phyloP scores from a whole-genome alignment of 1,284 basidiomycete genomes.

The Vanrija pseudolonga region DNA sequence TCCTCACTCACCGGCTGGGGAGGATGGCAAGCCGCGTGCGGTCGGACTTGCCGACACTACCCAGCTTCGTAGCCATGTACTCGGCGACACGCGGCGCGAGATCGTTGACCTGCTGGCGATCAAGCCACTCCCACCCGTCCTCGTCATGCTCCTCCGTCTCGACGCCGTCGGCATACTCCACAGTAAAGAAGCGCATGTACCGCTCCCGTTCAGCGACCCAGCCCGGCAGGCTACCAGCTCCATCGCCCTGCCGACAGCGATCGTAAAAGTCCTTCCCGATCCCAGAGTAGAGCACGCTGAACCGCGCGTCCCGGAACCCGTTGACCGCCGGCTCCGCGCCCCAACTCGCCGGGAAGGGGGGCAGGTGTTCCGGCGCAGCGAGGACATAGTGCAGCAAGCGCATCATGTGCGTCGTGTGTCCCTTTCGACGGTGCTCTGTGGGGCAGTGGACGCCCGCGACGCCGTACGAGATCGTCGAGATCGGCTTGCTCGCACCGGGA shows the following conservation, averaged over 20 bases:
- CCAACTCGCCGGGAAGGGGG: constrained; percentile 25
- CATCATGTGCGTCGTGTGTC: constrained; percentile 36
- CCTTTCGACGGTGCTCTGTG: constrained; percentile 21
- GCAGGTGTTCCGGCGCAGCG: constrained; percentile 11
- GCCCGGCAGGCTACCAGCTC: background rate
- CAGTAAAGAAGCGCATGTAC: background rate
- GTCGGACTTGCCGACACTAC: too few relatives aligned
- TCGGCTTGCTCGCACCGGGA: background rate
- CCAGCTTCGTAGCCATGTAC: too few relatives aligned
- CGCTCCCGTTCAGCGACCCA: constrained; percentile 2
- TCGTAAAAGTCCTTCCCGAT: constrained; percentile 34
- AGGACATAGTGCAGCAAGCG: constrained; percentile 34
- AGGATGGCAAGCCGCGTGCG: constrained; percentile 1
- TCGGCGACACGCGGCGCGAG: too few relatives aligned
- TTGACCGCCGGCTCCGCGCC: constrained; percentile 19
- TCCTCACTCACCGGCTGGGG: background rate
- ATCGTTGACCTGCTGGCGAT: too few relatives aligned
- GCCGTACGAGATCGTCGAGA: constrained; percentile 18
- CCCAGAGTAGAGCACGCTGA: constrained; percentile 34
- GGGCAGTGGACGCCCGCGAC: constrained; percentile 37
- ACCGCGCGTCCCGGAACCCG: constrained; percentile 15
- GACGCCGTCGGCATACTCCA: background rate
- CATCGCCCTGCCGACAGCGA: constrained; percentile 16
- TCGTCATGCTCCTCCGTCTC: background rate
- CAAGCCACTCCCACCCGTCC: background rate